phyloP scores from a whole-genome alignment of 2,329 filamentous ascomycete species.

The Curvularia lunata region DNA sequence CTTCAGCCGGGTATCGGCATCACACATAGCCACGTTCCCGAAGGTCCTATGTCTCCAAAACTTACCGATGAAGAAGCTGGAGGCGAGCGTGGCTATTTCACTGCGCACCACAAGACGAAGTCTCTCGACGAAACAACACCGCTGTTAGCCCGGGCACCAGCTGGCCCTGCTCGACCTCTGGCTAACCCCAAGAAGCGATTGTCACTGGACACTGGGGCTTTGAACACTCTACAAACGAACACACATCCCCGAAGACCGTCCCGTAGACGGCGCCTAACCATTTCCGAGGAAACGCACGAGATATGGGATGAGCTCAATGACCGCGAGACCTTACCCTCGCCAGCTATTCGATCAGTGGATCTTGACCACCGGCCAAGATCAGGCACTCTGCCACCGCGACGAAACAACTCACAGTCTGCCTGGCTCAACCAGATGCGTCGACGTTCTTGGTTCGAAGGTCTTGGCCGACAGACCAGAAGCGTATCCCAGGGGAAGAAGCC shows the following conservation, averaged over 20 bases:
- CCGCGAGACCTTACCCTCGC: conserved; percentile 39
- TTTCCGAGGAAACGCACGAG: conserved; percentile 73
- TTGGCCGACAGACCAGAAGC: conserved; percentile 32
- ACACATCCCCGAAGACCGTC: conserved; percentile 33
- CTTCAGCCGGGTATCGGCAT: conserved; percentile 84
- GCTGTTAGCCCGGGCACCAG: conserved; percentile 43
- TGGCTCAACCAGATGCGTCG: conserved; percentile 46
- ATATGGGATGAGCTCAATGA: conserved; percentile 92
- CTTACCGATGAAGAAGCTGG: conserved; percentile 40
- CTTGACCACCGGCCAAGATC: conserved; percentile 41
- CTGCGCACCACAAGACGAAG: conserved; percentile 15
- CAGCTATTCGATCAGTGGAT: conserved; percentile 39
- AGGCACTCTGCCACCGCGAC: conserved; percentile 40
- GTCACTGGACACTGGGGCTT: conserved; percentile 23
- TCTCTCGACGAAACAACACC: conserved; percentile 46
- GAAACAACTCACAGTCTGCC: conserved; percentile 38
- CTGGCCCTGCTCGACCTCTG: conserved; percentile 39
- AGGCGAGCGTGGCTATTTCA: conserved; percentile 38
- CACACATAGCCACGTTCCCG: conserved; percentile 72
- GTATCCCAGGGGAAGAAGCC: conserved; percentile 40
- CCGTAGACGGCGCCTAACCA: conserved; percentile 51
- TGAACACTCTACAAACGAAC: conserved; percentile 33
- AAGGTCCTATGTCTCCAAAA: conserved; percentile 46
- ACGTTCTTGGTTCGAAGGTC: conserved; percentile 47
- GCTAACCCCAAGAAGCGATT: conserved; percentile 35